Evolutionary conservation across 2,329 filamentous ascomycete species (phyloP).

Genomic region (Colletotrichum eleusines): DNA sequence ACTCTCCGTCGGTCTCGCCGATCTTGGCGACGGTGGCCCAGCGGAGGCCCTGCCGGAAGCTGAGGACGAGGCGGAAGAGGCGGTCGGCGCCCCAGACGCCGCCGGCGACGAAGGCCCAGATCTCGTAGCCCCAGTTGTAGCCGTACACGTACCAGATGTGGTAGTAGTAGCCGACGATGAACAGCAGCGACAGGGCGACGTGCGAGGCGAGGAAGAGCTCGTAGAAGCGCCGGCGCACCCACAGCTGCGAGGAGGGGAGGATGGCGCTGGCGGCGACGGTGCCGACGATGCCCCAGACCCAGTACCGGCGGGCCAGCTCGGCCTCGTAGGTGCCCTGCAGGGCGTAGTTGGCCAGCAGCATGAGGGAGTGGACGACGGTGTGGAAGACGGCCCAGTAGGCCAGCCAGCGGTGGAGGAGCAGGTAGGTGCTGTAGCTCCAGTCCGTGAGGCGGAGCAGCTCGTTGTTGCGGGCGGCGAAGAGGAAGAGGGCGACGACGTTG

Average conservation of each 20-base stretch:
- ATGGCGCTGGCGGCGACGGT: constrained; percentile 38
- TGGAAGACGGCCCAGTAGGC: constrained; percentile 31
- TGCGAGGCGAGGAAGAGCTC: constrained; percentile 46
- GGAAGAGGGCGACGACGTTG: no score
- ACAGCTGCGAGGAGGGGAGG: constrained; percentile 39
- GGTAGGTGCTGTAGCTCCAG: constrained; percentile 31
- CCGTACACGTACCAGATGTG: constrained; percentile 45
- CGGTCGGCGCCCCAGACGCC: constrained; percentile 42
- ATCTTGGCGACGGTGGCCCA: constrained; percentile 36
- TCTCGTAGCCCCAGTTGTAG: constrained; percentile 44
- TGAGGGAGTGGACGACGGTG: constrained; percentile 27
- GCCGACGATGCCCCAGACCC: constrained; percentile 44
- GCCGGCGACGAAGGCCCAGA: constrained; percentile 42
- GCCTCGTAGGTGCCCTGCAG: constrained; percentile 10
- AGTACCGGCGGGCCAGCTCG: constrained; percentile 41
- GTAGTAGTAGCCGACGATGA: constrained; percentile 44
- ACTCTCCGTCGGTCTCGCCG: constrained; percentile 36
- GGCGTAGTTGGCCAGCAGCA: constrained; percentile 29
- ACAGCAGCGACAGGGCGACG: constrained; percentile 42
- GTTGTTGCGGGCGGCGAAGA: no score
- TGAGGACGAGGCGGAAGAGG: constrained; percentile 26
- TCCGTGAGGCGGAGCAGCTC: constrained; percentile 22
- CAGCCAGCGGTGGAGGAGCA: constrained; percentile 38
- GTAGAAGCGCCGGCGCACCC: constrained; percentile 44
- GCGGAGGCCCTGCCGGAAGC: constrained; percentile 27